phyloP scores from a whole-genome alignment of 345 rosid species.

The Combretum micranthum region DNA sequence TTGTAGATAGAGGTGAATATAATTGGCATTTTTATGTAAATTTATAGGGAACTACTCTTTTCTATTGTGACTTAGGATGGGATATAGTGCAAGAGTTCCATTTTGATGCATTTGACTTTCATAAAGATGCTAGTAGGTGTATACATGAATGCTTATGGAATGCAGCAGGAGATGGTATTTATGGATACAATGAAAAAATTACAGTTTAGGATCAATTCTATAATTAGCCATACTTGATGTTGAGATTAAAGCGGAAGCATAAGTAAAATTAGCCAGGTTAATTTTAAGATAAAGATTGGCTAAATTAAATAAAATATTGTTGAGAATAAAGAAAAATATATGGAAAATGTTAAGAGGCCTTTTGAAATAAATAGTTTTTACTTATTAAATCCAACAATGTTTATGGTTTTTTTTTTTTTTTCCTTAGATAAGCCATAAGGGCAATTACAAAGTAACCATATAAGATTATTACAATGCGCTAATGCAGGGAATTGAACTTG shows the following conservation, averaged over 20 bases:
- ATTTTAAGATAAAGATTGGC: too few species aligned
- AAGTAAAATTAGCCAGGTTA: too few species aligned
- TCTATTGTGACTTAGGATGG: constrained; percentile 44
- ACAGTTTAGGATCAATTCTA: constrained; percentile 47
- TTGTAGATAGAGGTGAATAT: constrained; percentile 30
- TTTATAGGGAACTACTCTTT: constrained; percentile 29
- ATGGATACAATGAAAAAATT: constrained; percentile 27
- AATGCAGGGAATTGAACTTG: too few species aligned
- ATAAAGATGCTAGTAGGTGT: constrained; percentile 31
- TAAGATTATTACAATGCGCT: too few species aligned
- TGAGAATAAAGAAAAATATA: too few species aligned
- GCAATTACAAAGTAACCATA: too few species aligned
- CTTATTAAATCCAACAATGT: too few species aligned
- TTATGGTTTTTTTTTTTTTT: too few species aligned
- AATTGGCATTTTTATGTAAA: constrained; percentile 44
- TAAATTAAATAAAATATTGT: too few species aligned
- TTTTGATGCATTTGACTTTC: constrained; percentile 26
- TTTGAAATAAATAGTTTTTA: too few species aligned
- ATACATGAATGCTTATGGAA: constrained; percentile 31
- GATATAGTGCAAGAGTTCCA: constrained; percentile 19
- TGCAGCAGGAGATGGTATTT: constrained; percentile 35
- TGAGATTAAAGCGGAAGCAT: background rate
- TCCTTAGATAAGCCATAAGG: too few species aligned
- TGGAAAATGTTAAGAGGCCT: too few species aligned
- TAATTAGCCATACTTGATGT: constrained; percentile 30